Conservation (phyloP, 257 asterid species). For the Buddleja alternifolia region DNA sequence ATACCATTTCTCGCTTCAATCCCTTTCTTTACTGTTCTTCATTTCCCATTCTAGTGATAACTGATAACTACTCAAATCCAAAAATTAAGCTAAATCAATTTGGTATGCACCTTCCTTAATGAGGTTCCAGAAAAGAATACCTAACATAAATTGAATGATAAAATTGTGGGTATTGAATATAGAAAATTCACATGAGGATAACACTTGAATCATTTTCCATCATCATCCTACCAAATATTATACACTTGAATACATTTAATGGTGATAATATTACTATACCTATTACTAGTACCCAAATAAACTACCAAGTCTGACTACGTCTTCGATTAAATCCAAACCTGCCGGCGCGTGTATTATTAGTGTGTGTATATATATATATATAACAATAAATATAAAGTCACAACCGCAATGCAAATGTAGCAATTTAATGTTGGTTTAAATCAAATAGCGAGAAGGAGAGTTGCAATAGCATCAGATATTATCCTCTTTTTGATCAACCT, state of each 20-base stretch:
- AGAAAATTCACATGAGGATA: background rate
- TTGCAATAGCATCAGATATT: constrained; percentile 5
- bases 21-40: too few relatives aligned
- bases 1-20: too few relatives aligned
- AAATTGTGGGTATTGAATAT: background rate
- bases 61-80: background rate
- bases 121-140: too few relatives aligned
- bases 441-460: background rate
- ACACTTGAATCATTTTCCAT: constrained; percentile 7
- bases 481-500: background rate
- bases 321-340: too few relatives aligned
- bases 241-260: background rate
- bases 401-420: background rate
- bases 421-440: constrained; percentile 18
- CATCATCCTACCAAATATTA: constrained; percentile 2
- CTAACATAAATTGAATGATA: background rate
- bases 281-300: too few relatives aligned
- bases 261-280: background rate
- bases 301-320: too few relatives aligned
- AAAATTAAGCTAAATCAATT: too few relatives aligned
- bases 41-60: background rate
- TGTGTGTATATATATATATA: too few relatives aligned
- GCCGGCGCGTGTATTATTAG: too few relatives aligned
- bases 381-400: background rate
- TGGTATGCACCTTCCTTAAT: too few relatives aligned